Conservation (phyloP, 2,329 filamentous ascomycete genomes). For the Biscogniauxia mediterranea region DNA sequence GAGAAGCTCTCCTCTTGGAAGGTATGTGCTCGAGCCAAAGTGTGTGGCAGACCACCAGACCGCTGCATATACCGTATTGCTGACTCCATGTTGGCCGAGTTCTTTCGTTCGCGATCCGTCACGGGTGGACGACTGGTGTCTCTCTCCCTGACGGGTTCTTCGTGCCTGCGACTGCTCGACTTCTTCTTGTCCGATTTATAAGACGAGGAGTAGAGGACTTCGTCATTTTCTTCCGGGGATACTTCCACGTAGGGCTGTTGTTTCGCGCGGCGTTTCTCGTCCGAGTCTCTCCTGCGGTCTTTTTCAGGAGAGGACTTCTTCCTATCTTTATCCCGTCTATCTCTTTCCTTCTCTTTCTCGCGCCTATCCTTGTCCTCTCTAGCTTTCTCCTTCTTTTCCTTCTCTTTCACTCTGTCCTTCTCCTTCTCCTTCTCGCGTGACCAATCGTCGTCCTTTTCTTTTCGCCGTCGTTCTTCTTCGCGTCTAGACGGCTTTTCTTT, state of each 20-base stretch:
- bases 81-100: conserved; percentile 25
- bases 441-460: conserved; percentile 33
- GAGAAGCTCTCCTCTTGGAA: conserved; percentile 18
- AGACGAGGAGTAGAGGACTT: conserved; percentile 16
- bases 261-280: conserved; percentile 29
- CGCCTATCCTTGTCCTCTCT: conserved; percentile 17
- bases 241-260: conserved; percentile 23
- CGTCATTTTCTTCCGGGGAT: conserved; percentile 19
- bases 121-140: conserved; percentile 1
- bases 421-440: conserved; percentile 28
- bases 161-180: conserved; percentile 27
- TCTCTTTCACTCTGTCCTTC: conserved; percentile 29
- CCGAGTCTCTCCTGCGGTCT: conserved; percentile 27
- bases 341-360: conserved; percentile 36
- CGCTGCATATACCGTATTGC: conserved; percentile 29
- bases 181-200: conserved; percentile 28
- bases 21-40: conserved; percentile 23
- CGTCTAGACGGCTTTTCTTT: conserved; percentile 42
- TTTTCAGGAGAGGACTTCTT: conserved; percentile 20
- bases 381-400: conserved; percentile 17
- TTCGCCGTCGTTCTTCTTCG: conserved; percentile 37
- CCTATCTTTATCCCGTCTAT: conserved; percentile 29
- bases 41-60: conserved; percentile 25
- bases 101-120: conserved; percentile 26
- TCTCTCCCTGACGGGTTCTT: conserved; percentile 19